Percentiles rank a stretch among this genome's conserved stretches.
Evolutionary conservation across 495 filamentous ascomycete species (phyloP).

Genomic region (Penicillium paradoxum): DNA sequence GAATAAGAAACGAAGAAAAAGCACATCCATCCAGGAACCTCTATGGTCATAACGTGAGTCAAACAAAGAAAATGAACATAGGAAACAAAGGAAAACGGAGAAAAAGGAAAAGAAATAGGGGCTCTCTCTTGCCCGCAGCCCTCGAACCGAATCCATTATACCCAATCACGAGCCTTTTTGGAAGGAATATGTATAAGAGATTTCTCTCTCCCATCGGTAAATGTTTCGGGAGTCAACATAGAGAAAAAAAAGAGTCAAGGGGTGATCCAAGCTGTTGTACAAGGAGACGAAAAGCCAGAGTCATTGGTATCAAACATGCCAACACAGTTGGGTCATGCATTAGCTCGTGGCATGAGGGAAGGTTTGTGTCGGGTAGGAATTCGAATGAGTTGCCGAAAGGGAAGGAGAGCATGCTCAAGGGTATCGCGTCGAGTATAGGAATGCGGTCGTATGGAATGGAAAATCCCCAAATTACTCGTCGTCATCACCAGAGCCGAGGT

Average conservation of each 20-base stretch:
- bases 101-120: too few species aligned
- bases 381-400: neutral
- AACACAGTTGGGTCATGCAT: slow-evolving; percentile 15
- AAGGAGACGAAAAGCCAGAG: slow-evolving; percentile 18
- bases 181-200: slow-evolving; percentile 5
- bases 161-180: slow-evolving; percentile 16
- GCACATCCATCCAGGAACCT: slow-evolving; percentile 41
- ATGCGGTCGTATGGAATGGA: slow-evolving; percentile 8
- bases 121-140: slow-evolving; percentile 19
- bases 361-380: slow-evolving; percentile 5
- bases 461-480: slow-evolving; percentile 35
- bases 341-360: neutral
- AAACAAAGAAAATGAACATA: slow-evolving; percentile 21
- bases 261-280: slow-evolving; percentile 40
- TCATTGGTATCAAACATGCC: slow-evolving; percentile 4
- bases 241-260: slow-evolving; percentile 13
- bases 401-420: slow-evolving; percentile 12
- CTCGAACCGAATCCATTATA: slow-evolving; percentile 25
- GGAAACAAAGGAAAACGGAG: slow-evolving; percentile 16
- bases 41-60: slow-evolving; percentile 42
- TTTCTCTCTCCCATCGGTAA: slow-evolving; percentile 11
- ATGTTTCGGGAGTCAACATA: slow-evolving; percentile 18
- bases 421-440: slow-evolving; percentile 8
- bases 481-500: slow-evolving; percentile 40
- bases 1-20: slow-evolving; percentile 33